phyloP scores from a whole-genome alignment of 140 eudicot genomes.

The Stevia rebaudiana region DNA sequence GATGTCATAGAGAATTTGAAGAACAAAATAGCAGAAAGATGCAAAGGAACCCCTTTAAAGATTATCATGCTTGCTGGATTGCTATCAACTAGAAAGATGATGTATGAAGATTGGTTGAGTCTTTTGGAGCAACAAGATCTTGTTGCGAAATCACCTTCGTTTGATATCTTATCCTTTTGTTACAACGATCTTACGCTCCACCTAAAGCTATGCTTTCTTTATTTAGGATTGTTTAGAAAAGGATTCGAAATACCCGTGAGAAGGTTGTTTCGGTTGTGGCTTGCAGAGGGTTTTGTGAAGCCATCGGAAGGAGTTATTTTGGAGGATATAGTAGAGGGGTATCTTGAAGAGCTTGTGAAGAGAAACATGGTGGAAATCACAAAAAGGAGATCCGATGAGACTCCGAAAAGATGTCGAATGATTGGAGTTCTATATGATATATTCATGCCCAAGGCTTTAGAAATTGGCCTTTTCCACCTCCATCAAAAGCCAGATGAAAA shows the following conservation, averaged over 20 bases:
- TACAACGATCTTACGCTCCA: conserved; percentile 32
- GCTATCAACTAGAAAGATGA: conserved; percentile 24
- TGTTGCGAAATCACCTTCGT: conserved; percentile 15
- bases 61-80: conserved; percentile 31
- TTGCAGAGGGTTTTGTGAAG: conserved; percentile 40
- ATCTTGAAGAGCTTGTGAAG: conserved; percentile 32
- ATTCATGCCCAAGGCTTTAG: conserved; percentile 24
- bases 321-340: conserved; percentile 26
- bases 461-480: conserved; percentile 33
- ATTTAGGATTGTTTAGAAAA: conserved; percentile 37
- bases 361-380: conserved; percentile 40
- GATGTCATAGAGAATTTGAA: conserved; percentile 21
- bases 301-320: conserved; percentile 6
- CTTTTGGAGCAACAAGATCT: conserved; percentile 19
- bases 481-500: conserved; percentile 11
- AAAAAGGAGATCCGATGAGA: conserved; percentile 24
- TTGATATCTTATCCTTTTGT: conserved; percentile 31
- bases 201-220: conserved; percentile 43
- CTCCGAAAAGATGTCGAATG: conserved; percentile 33
- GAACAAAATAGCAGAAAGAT: conserved; percentile 28
- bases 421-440: conserved; percentile 23
- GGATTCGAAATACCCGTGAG: conserved; percentile 48
- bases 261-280: conserved; percentile 52
- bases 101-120: conserved; percentile 19
- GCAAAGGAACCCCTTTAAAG: conserved; percentile 31